A percentile compares a stretch with the other conserved stretches of the same genome.
Evolutionary conservation across 345 rosid genomes (phyloP).

Genomic region (Murraya paniculata): DNA sequence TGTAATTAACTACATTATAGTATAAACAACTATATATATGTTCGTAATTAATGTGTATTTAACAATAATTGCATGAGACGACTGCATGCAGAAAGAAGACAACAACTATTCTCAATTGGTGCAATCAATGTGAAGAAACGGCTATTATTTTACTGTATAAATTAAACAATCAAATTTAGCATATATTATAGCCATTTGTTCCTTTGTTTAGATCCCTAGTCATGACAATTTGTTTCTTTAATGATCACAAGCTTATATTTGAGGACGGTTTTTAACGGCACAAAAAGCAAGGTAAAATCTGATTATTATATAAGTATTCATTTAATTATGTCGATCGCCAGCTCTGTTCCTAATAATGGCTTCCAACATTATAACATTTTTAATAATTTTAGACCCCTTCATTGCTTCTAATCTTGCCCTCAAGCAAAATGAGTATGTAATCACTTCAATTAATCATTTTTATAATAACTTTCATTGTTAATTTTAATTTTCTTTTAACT

Average conservation of each 20-base stretch:
- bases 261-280: not conserved
- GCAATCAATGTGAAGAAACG: not conserved
- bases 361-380: not conserved
- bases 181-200: not conserved
- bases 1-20: not conserved
- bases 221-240: not conserved
- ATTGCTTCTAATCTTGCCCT: not conserved
- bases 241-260: not conserved
- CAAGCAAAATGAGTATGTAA: not conserved
- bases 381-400: not conserved
- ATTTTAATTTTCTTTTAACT: not conserved
- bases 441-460: no score
- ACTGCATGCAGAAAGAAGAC: not conserved
- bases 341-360: not conserved
- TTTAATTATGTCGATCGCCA: no score
- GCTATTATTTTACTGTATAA: not conserved
- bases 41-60: not conserved
- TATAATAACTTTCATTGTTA: not conserved
- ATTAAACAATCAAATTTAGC: not conserved
- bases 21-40: not conserved
- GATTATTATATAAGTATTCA: not conserved
- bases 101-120: not conserved
- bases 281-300: not conserved
- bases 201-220: not conserved
- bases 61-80: not conserved